phyloP scores from a whole-genome alignment of 2,329 filamentous ascomycete genomes.

The Colletotrichum chlorophyti region DNA sequence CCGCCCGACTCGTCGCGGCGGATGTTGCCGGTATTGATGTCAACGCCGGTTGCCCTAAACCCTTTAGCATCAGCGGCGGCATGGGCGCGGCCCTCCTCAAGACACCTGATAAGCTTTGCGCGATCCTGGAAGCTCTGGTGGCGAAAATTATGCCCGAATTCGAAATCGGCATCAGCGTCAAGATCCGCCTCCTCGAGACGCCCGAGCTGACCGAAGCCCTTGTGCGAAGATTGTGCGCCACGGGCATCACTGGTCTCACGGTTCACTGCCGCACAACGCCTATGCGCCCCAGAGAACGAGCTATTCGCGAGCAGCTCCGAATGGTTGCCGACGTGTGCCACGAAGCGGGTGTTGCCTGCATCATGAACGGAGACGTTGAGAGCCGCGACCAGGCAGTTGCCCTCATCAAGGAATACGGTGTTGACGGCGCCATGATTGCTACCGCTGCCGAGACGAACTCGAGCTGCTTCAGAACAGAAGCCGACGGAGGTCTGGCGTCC shows the following conservation, averaged over 20 bases:
- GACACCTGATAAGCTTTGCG: slow-evolving; percentile 82
- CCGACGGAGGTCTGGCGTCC: slow-evolving; percentile 71
- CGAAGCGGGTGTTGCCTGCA: slow-evolving; percentile 85
- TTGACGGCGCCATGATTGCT: slow-evolving; percentile 97
- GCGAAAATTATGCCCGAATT: slow-evolving; percentile 77
- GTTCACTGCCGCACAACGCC: slow-evolving; percentile 96
- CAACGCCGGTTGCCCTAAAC: slow-evolving; percentile 97
- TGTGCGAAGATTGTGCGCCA: slow-evolving; percentile 79
- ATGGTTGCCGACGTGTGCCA: slow-evolving; percentile 85
- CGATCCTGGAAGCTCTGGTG: slow-evolving; percentile 85
- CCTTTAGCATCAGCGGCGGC: slow-evolving; percentile 90
- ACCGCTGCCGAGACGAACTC: slow-evolving; percentile 90
- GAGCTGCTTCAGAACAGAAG: slow-evolving; percentile 78
- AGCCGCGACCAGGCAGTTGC: slow-evolving; percentile 73
- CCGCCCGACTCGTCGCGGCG: slow-evolving; percentile 81
- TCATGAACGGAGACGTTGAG: slow-evolving; percentile 94
- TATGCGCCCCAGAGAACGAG: slow-evolving; percentile 89
- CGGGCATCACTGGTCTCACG: slow-evolving; percentile 90
- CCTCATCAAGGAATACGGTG: slow-evolving; percentile 80
- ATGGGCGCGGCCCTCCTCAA: slow-evolving; percentile 94
- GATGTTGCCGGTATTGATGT: slow-evolving; percentile 96
- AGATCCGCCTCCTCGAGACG: slow-evolving; percentile 87
- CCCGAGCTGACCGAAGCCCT: slow-evolving; percentile 77
- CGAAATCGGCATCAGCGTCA: slow-evolving; percentile 94
- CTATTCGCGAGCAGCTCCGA: slow-evolving; percentile 82